phyloP scores from a whole-genome alignment of 192 early-diverging fungal species.

The Backusella tarrabulga region DNA sequence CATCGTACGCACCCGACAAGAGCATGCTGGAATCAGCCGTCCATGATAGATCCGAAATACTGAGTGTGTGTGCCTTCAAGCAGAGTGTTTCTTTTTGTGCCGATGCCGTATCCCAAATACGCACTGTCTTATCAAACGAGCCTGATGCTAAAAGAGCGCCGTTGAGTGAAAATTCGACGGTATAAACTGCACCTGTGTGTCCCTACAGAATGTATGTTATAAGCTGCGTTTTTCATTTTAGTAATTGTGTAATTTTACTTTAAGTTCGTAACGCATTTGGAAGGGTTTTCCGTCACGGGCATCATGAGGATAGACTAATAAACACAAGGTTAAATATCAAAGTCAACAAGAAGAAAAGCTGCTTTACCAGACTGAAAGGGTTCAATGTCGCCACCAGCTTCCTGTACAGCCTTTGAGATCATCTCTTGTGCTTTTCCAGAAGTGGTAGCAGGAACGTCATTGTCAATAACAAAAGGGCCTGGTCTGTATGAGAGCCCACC shows the following conservation, averaged over 20 bases:
- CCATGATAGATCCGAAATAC: conserved; percentile 81
- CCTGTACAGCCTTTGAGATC: conserved; percentile 29
- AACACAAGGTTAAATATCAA: background rate
- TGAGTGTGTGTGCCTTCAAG: conserved; percentile 74
- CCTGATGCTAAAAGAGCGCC: conserved; percentile 84
- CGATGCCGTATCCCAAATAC: conserved; percentile 80
- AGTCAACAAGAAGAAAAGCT: background rate
- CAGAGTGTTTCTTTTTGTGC: conserved; percentile 68
- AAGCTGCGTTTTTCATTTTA: too few species aligned
- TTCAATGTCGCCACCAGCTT: conserved; percentile 29
- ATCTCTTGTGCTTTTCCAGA: conserved; percentile 33
- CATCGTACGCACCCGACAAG: conserved; percentile 77
- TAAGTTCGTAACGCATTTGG: conserved; percentile 65
- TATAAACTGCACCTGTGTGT: conserved; percentile 89
- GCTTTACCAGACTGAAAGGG: conserved; percentile 16
- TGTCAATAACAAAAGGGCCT: conserved; percentile 46
- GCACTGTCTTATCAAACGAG: conserved; percentile 92
- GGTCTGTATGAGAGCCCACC: conserved; percentile 34
- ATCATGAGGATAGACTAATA: conserved; percentile 29
- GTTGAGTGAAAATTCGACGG: conserved; percentile 82
- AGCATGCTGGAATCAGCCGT: conserved; percentile 61
- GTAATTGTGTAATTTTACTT: background rate
- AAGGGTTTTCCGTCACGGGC: conserved; percentile 53
- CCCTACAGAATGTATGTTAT: conserved; percentile 51
- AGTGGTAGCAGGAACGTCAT: conserved; percentile 1